Percentiles rank a stretch among this genome's conserved stretches.
These are phyloP conservation scores for Pleoardoris graminearum DNA, from an alignment of 2,329 filamentous ascomycete genomes.

Conservation along the genomic window DNA sequence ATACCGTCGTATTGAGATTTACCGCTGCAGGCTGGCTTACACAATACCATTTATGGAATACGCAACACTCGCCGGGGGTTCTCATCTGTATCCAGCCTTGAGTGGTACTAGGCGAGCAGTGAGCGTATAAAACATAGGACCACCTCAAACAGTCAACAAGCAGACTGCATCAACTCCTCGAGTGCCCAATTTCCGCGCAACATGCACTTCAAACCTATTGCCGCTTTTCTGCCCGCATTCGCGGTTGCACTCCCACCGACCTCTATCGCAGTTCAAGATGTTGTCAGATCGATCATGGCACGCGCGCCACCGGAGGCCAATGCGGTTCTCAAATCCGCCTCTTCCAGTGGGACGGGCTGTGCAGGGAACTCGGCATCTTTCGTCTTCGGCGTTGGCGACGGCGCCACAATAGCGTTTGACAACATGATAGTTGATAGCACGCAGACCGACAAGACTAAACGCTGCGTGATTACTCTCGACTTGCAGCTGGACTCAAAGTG, in stretches of 20 bases:
- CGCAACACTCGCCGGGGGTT: background rate
- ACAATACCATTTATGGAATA: background rate
- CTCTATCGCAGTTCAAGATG: background rate
- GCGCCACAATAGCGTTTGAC: conserved; percentile 14
- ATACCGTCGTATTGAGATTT: background rate
- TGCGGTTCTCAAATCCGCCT: conserved; percentile 14
- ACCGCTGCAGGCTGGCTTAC: background rate
- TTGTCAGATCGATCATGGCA: conserved; percentile 11
- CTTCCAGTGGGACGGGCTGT: conserved; percentile 16
- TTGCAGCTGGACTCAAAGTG: conserved; percentile 14
- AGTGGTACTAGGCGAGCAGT: background rate
- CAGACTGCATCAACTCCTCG: background rate
- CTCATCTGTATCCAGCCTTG: background rate
- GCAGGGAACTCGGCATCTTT: conserved; percentile 14
- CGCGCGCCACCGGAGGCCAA: conserved; percentile 18
- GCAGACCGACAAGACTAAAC: background rate
- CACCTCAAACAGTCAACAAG: background rate
- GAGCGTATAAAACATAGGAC: background rate
- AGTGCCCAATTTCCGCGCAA: background rate
- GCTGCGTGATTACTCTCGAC: conserved; percentile 15
- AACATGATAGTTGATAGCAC: conserved; percentile 9
- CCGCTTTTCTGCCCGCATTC: conserved; percentile 4
- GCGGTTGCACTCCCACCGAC: conserved; percentile 12
- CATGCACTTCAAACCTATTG: conserved; percentile 8
- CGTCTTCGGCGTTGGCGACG: conserved; percentile 7